Evolutionary conservation across 2,329 filamentous ascomycete genomes (phyloP).

Genomic region (Penicillium sp.): DNA sequence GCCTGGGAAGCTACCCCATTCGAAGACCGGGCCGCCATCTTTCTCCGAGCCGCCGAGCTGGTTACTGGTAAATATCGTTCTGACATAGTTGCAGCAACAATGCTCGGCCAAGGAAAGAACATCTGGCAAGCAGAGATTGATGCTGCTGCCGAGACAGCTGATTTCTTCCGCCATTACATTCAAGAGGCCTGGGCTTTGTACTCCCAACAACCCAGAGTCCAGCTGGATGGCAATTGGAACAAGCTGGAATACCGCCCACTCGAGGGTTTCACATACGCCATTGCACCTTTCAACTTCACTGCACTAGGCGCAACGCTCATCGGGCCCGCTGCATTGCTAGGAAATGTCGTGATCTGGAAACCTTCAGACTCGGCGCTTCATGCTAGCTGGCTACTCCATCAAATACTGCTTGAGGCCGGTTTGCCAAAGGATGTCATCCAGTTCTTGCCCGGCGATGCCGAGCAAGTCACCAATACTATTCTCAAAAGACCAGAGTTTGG

Average conservation of each 20-base stretch:
- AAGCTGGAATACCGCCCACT: constrained; percentile 80
- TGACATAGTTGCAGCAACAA: constrained; percentile 89
- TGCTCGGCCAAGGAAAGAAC: constrained; percentile 94
- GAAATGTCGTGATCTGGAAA: constrained; percentile 94
- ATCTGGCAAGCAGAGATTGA: constrained; percentile 97
- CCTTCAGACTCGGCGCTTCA: constrained; percentile 79
- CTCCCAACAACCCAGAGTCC: constrained; percentile 75
- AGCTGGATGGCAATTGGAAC: constrained; percentile 82
- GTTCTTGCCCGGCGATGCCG: constrained; percentile 82
- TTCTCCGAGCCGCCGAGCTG: constrained; percentile 88
- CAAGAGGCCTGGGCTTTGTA: constrained; percentile 88
- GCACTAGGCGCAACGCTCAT: constrained; percentile 84
- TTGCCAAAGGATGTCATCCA: constrained; percentile 84
- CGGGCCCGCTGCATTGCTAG: constrained; percentile 76
- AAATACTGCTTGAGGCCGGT: constrained; percentile 84
- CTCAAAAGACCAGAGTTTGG: constrained; percentile 75
- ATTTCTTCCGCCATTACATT: constrained; percentile 87
- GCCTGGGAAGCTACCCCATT: constrained; percentile 80
- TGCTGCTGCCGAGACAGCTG: constrained; percentile 80
- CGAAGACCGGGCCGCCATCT: constrained; percentile 81
- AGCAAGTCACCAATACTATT: constrained; percentile 72
- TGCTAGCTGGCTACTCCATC: constrained; percentile 81
- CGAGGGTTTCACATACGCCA: constrained; percentile 89
- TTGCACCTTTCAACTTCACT: constrained; percentile 93
- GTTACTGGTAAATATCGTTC: constrained; percentile 87